Percentiles rank a stretch among this genome's conserved stretches.
These are phyloP conservation scores for Lasiodiplodia gonubiensis DNA, from an alignment of 2,329 filamentous ascomycete species.

Conservation along the genomic window DNA sequence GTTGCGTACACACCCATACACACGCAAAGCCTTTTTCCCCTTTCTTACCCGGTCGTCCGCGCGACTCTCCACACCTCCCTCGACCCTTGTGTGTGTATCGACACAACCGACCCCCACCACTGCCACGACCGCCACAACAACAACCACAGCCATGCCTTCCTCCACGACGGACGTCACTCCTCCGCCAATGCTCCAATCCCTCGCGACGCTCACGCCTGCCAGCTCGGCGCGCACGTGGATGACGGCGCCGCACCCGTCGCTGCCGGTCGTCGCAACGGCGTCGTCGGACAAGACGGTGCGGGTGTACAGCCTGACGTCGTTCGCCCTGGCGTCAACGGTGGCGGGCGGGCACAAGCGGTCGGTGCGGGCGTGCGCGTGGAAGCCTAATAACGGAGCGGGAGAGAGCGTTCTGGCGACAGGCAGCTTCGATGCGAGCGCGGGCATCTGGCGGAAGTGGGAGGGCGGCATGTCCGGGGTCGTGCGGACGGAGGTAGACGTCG, in stretches of 20 bases:
- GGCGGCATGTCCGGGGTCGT: constrained; percentile 49
- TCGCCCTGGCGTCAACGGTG: constrained; percentile 78
- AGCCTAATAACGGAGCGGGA: constrained; percentile 68
- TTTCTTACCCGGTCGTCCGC: no score
- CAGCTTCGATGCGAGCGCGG: constrained; percentile 91
- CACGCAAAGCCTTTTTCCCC: no score
- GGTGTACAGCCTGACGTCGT: constrained; percentile 83
- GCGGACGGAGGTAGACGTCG: background rate
- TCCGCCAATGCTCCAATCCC: constrained; percentile 41
- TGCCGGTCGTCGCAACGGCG: constrained; percentile 87
- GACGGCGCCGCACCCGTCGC: constrained; percentile 80
- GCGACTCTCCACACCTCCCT: background rate
- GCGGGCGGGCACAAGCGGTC: constrained; percentile 89
- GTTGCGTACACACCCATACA: no score
- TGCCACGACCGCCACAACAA: background rate
- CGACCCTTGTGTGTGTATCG: background rate
- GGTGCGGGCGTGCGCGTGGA: constrained; percentile 87
- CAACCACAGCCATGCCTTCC: constrained; percentile 1
- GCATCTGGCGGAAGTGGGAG: constrained; percentile 72
- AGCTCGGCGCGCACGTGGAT: constrained; percentile 76
- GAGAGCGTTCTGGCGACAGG: constrained; percentile 83
- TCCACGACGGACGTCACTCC: background rate
- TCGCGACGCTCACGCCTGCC: constrained; percentile 61
- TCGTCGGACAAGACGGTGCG: constrained; percentile 86
- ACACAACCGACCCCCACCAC: background rate